Conservation (phyloP, 2,329 filamentous ascomycete species). For the Tolypocladium pustulatum region DNA sequence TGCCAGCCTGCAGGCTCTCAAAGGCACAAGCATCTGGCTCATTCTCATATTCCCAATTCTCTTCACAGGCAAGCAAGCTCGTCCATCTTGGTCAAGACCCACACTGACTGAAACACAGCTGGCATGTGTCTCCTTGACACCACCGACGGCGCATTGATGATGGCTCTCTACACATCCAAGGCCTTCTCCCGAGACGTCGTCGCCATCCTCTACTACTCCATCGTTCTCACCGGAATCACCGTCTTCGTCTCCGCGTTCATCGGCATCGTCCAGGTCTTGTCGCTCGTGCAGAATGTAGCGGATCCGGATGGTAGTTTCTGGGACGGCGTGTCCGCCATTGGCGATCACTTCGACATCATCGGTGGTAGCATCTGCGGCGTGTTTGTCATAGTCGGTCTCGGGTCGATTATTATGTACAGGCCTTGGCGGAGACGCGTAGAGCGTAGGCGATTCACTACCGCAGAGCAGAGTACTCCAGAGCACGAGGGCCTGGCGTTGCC, state of each 20-base stretch:
- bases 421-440: slow-evolving; percentile 58
- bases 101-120: slow-evolving; percentile 30
- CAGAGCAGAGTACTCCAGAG: neutral
- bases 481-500: neutral
- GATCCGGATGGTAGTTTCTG: slow-evolving; percentile 71
- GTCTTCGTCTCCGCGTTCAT: slow-evolving; percentile 79
- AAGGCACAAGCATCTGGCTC: slow-evolving; percentile 85
- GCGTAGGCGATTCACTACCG: slow-evolving; percentile 8
- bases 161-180: slow-evolving; percentile 78
- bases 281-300: slow-evolving; percentile 65
- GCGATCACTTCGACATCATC: slow-evolving; percentile 77
- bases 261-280: slow-evolving; percentile 74
- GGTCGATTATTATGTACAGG: slow-evolving; percentile 65
- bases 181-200: slow-evolving; percentile 69
- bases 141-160: slow-evolving; percentile 88
- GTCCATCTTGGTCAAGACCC: neutral
- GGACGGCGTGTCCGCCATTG: slow-evolving; percentile 69
- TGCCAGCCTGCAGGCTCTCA: slow-evolving; percentile 72
- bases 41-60: slow-evolving; percentile 85
- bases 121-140: slow-evolving; percentile 96
- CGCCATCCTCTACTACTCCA: slow-evolving; percentile 91
- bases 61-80: slow-evolving; percentile 58
- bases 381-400: slow-evolving; percentile 66
- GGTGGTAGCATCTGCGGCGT: slow-evolving; percentile 78
- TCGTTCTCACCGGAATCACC: slow-evolving; percentile 74